Evolutionary conservation across 345 rosid genomes (phyloP), one percentile per base, ranked within the genome.

Genomic region (Gossypium ekmanianum): DNA sequence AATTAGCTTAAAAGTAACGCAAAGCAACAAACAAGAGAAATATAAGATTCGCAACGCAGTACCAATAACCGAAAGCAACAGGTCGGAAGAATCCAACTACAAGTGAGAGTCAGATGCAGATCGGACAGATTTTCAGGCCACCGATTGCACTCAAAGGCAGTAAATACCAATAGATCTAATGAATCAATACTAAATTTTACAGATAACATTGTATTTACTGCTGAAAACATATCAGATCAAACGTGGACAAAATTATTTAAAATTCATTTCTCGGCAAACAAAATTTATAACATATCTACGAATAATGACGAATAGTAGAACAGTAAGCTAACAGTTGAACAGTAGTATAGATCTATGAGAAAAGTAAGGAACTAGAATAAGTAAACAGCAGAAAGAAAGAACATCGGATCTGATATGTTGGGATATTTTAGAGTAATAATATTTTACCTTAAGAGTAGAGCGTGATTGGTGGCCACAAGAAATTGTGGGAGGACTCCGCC

Each of bases 401-500:
- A 56, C 16, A 50, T 65, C 11, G 26, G 85, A 83, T 79, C 78
- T 79, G 76, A 79, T 75, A 67, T 10, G 16, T 7, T 47, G 2
- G 5, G 2, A 66, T 6, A 48, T 8, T 59, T 26, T 59, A 26
- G 64, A 11, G 64, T 12, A 27, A 26, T 12, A 0, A 55, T 3
- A 34, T n/a, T 41, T 29, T 57, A 68, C 75, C 69, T 47, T 20
- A 27, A 34, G 64, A 61, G 3, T 6, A 61, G 64, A 61, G 64
- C 41, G n/a, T n/a, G 81, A 79, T 67, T 18, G 78, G 76, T 13
- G 77, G 75, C 70, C 34, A 61, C 24, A 67, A 73, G 4, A 11
- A 71, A 72, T 48, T 51, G 22, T 69, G 48, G 81, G 85, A 82
- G 47, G 18, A 12, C 81, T 75, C 84, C 79, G 82, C 83, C 87